These are phyloP conservation scores for Bertia moriformis DNA, from an alignment of 2,329 filamentous ascomycete genomes.

Conservation along the genomic window DNA sequence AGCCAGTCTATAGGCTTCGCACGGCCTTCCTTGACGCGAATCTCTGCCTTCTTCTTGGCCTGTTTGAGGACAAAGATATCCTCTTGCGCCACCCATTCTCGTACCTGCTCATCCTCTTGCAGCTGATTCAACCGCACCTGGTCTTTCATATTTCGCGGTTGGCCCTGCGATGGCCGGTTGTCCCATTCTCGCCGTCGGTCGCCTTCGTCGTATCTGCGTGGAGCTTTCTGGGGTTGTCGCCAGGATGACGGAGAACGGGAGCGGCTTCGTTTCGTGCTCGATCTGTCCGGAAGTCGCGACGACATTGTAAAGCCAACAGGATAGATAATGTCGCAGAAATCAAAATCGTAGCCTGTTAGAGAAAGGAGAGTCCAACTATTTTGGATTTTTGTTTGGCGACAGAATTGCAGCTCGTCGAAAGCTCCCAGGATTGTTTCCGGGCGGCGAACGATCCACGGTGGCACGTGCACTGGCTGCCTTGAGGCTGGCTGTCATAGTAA, in stretches of 20 bases:
- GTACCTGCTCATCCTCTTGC: slow-evolving; percentile 64
- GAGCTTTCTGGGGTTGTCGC: background rate
- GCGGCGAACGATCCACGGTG: too few relatives aligned
- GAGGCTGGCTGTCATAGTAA: too few relatives aligned
- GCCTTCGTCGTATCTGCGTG: background rate
- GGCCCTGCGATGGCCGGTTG: background rate
- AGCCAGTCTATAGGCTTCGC: slow-evolving; percentile 89
- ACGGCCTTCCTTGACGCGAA: slow-evolving; percentile 78
- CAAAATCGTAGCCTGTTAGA: too few relatives aligned
- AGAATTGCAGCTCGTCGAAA: too few relatives aligned
- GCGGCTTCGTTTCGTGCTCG: background rate
- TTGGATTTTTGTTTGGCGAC: too few relatives aligned
- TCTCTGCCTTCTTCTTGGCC: slow-evolving; percentile 93
- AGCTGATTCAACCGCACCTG: slow-evolving; percentile 23
- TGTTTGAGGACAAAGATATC: slow-evolving; percentile 93
- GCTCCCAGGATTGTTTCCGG: too few relatives aligned
- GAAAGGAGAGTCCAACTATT: too few relatives aligned
- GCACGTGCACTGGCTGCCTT: too few relatives aligned
- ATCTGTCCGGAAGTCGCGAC: background rate
- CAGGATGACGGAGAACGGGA: background rate
- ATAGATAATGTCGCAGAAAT: too few relatives aligned
- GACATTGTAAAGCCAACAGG: too few relatives aligned
- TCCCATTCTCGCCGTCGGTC: background rate
- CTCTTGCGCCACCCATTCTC: slow-evolving; percentile 81
- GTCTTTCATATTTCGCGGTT: background rate